Evolutionary conservation across 441 rosid species (phyloP), one percentile per base, ranked within the genome.

Genomic region (Melastoma candidum): DNA sequence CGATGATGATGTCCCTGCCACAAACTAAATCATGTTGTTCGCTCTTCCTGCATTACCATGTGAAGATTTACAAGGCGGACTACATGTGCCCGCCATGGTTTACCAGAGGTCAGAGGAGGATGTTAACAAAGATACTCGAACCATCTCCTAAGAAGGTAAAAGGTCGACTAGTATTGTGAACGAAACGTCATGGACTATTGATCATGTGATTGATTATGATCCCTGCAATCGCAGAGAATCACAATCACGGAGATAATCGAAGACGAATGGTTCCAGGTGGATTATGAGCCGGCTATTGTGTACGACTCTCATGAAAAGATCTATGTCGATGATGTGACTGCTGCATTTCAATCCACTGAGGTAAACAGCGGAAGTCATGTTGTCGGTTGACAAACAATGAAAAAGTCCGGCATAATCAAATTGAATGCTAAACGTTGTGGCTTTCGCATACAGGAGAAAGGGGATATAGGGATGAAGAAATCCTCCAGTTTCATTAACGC

Each of bases 401-500:
- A 6, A 36, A 10, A 36, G 7, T 7, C 2, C 11, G 26, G 8
- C 43, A 36, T 36, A 10, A 36, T 36, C 43, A 7, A 10, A 36
- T 36, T 10, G 43, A 24, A 36, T 6, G 9, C 10, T 36, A 6
- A 36, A 4, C 11, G 7, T 8, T 7, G 2, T 36, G 7, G 10
- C 2, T 8, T 36, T 57, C 71, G 51, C 58, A 26, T 50, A 59
- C 80, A 90, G 98, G 95, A 81, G 26, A 62, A 72, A 51, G 39
- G 39, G 55, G 84, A 74, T 60, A 65, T 59, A 63, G 69, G 70
- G 63, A 78, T 69, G 50, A 66, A 67, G 2, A 67, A 64, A 48
- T 66, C 85, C 54, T 73, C 97, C 25, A 85, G 71, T 59, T 92
- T 83, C 71, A 85, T 92, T 67, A 87, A 85, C 63, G 98, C 98